Base-by-base conservation (phyloP, 2,329 filamentous ascomycete species). In the Xylariaceae sp. region DNA sequence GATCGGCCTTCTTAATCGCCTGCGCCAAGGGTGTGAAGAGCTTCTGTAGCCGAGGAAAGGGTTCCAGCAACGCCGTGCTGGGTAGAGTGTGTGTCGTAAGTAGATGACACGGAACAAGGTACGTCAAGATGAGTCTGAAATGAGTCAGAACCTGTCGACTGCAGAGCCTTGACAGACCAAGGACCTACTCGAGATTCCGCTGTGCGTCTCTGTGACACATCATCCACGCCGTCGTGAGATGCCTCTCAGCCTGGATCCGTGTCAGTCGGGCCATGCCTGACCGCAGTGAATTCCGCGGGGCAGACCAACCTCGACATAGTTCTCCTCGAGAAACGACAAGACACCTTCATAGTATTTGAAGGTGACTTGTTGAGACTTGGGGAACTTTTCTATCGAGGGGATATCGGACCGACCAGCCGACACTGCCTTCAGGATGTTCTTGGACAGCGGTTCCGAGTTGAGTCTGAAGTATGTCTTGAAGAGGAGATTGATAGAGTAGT, bases 401-500 rank as follows among this genome's bases (percentile, higher is more conserved):
- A 98, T 82, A 50, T 98, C 90, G 28, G 76, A 73, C 39, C 68
- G 64, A 35, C 83, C 81, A 10, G 88, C 89, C 29, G 80, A 72
- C 30, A 98, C 70, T 0, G 87, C 88, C 46, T 82, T 85, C 29
- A 98, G 68, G 31, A 96, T 81, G 45, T 92, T 95, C 56, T 92
- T 88, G 13, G 82, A 94, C 14, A 96, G 68, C n/a, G 78, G 80
- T 37, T 93, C 82, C 21, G 83, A 85, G 61, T 94, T 94, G 43
- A 96, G 69, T 65, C 86, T 93, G 68, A 98, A 98, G 59, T 96
- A 95, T 2, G 89, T 96, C 63, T 96, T 96, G 75, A 98, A 98
- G 11, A 95, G 70, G 6, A 98, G 72, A 55, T 94, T 96, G 52
- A 89, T 87, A 45, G 90, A 81, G 58, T 88, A 89, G 65, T 98